A percentile compares a stretch with the other conserved stretches of the same genome.
Evolutionary conservation across 805 yeast genomes (phyloP).

Genomic region (Starmerella bombi): DNA sequence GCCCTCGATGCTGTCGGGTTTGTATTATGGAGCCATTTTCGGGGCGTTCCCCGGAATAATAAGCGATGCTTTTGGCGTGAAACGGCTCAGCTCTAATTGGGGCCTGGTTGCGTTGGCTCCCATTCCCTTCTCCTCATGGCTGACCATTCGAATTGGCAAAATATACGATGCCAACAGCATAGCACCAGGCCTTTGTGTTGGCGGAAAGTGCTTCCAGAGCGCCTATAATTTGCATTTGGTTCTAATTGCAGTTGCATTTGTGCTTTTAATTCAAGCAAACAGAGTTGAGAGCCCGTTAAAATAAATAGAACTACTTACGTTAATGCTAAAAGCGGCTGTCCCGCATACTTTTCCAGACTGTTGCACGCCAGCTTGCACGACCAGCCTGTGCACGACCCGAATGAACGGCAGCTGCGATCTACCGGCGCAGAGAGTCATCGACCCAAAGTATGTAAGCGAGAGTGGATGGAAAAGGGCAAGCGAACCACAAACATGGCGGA

Average conservation of each 20-base stretch:
- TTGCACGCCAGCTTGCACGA: too few relatives aligned
- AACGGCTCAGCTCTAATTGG: constrained; percentile 56
- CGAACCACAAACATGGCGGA: constrained; percentile 63
- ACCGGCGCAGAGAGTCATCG: too few relatives aligned
- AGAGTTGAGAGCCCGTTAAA: constrained; percentile 2
- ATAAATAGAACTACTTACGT: too few relatives aligned
- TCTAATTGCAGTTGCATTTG: constrained; percentile 6
- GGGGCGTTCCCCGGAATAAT: constrained; percentile 64
- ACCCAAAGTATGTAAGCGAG: too few relatives aligned
- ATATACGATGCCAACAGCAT: constrained; percentile 40
- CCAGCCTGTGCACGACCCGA: too few relatives aligned
- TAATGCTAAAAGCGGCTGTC: too few relatives aligned
- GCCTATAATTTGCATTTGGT: constrained; percentile 16
- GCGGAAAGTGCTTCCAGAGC: constrained; percentile 13
- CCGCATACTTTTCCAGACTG: too few relatives aligned
- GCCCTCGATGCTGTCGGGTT: constrained; percentile 47
- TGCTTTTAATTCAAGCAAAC: constrained; percentile 6
- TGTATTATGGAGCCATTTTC: constrained; percentile 60
- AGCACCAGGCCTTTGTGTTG: constrained; percentile 15
- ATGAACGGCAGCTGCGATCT: too few relatives aligned
- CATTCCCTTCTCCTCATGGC: constrained; percentile 42
- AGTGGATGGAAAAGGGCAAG: too few relatives aligned
- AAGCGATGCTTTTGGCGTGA: constrained; percentile 62
- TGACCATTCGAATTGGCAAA: constrained; percentile 51
- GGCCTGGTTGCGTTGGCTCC: constrained; percentile 60